Evolutionary conservation across 2,329 filamentous ascomycete genomes (phyloP).

Genomic region (Teratosphaeria nubilosa): DNA sequence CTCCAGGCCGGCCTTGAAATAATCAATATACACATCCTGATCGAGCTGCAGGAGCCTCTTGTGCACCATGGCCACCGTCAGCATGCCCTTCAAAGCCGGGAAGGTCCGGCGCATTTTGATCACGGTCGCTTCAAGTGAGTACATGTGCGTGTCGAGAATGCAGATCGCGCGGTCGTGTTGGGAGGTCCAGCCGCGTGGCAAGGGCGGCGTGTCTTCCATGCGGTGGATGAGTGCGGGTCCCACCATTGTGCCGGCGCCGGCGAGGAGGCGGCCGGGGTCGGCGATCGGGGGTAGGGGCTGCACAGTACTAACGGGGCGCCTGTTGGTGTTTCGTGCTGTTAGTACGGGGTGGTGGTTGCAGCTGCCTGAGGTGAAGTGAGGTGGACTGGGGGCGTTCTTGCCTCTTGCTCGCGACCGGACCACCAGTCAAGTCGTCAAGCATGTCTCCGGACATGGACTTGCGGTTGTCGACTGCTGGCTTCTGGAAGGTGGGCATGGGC

Average conservation of each 20-base stretch:
- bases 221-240: conserved; percentile 13
- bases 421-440: neutral
- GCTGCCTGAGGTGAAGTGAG: neutral
- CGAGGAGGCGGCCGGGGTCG: conserved; percentile 5
- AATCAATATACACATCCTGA: conserved; percentile 23
- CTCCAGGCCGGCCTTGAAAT: conserved; percentile 14
- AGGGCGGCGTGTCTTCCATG: conserved; percentile 16
- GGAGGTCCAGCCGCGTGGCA: conserved; percentile 21
- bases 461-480: conserved; percentile 6
- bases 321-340: neutral
- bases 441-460: neutral
- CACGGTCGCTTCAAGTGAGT: conserved; percentile 20
- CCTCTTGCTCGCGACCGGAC: neutral
- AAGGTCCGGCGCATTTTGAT: conserved; percentile 21
- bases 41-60: conserved; percentile 26
- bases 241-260: conserved; percentile 4
- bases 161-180: conserved; percentile 27
- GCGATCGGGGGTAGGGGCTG: conserved; percentile 1
- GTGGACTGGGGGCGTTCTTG: neutral
- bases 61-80: conserved; percentile 25
- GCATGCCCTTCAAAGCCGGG: conserved; percentile 16
- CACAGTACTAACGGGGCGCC: neutral
- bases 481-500: conserved; percentile 22
- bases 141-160: conserved; percentile 23
- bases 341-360: neutral